These are phyloP conservation scores for Hanseniaspora occidentalis DNA, from an alignment of 805 yeast genomes.

Conservation along the genomic window DNA sequence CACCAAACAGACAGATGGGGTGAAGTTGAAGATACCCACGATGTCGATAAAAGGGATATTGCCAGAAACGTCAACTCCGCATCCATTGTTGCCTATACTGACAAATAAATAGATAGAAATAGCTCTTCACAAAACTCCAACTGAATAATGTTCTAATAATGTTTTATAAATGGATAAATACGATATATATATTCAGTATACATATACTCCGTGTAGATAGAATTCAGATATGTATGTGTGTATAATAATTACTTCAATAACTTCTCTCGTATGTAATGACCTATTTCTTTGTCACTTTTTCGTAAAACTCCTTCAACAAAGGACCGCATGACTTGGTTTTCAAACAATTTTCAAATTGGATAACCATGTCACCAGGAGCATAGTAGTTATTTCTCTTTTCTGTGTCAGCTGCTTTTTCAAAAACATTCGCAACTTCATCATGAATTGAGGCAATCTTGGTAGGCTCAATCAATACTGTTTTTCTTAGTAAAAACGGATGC, in stretches of 20 bases:
- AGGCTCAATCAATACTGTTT: conserved; percentile 60
- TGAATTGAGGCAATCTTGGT: conserved; percentile 40
- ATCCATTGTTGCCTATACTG: conserved; percentile 38
- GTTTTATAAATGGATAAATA: too few relatives aligned
- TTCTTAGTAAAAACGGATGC: conserved; percentile 76
- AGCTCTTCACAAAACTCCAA: background rate
- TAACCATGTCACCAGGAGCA: conserved; percentile 55
- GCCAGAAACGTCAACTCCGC: conserved; percentile 74
- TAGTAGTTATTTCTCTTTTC: conserved; percentile 39
- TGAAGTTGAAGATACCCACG: conserved; percentile 97
- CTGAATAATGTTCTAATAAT: background rate
- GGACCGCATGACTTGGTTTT: conserved; percentile 38
- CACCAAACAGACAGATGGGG: conserved; percentile 92
- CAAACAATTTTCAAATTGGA: conserved; percentile 46
- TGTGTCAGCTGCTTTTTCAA: conserved; percentile 5
- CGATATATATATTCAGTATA: too few relatives aligned
- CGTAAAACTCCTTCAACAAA: conserved; percentile 21
- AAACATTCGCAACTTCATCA: conserved; percentile 23
- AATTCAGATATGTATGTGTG: background rate
- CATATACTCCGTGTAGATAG: background rate
- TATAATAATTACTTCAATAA: background rate
- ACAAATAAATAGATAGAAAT: background rate
- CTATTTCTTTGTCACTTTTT: conserved; percentile 9
- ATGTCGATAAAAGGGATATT: conserved; percentile 87
- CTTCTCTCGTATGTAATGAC: background rate